These are phyloP conservation scores for Ophiostoma ulmi DNA, from an alignment of 2,329 filamentous ascomycete genomes.

Conservation along the genomic window DNA sequence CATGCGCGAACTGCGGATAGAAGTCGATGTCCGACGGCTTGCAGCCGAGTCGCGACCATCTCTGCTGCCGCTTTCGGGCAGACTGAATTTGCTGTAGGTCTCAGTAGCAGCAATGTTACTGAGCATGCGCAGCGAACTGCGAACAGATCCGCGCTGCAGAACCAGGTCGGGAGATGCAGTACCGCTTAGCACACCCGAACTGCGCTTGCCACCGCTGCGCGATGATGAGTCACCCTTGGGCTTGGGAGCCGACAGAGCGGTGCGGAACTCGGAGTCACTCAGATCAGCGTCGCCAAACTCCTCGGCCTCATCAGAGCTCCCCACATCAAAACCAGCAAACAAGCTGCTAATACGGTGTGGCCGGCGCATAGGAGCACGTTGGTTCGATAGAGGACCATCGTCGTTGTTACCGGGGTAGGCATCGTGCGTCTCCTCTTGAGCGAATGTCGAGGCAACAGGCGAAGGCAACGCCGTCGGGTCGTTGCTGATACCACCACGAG, in stretches of 20 bases:
- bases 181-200: constrained; percentile 36
- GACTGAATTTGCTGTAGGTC: constrained; percentile 43
- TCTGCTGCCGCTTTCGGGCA: constrained; percentile 32
- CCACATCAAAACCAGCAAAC: constrained; percentile 77
- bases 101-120: constrained; percentile 37
- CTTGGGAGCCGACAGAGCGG: constrained; percentile 59
- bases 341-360: constrained; percentile 75
- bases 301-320: constrained; percentile 61
- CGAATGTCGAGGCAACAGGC: constrained; percentile 25
- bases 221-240: constrained; percentile 39
- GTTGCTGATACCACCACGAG: constrained; percentile 40
- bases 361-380: constrained; percentile 57
- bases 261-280: constrained; percentile 64
- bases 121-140: constrained; percentile 34
- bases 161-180: constrained; percentile 41
- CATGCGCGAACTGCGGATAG: constrained; percentile 33
- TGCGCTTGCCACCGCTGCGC: constrained; percentile 37
- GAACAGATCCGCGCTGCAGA: constrained; percentile 22
- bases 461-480: constrained; percentile 50
- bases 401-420: constrained; percentile 76
- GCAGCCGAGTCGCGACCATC: constrained; percentile 30
- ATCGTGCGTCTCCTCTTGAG: constrained; percentile 48
- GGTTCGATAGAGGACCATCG: constrained; percentile 63
- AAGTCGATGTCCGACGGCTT: constrained; percentile 32
- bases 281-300: constrained; percentile 57